A percentile compares a stretch with the other conserved stretches of the same genome.
Conservation (phyloP, 139 green algal genomes). For the Chlamydomonas sphaeroides region DNA sequence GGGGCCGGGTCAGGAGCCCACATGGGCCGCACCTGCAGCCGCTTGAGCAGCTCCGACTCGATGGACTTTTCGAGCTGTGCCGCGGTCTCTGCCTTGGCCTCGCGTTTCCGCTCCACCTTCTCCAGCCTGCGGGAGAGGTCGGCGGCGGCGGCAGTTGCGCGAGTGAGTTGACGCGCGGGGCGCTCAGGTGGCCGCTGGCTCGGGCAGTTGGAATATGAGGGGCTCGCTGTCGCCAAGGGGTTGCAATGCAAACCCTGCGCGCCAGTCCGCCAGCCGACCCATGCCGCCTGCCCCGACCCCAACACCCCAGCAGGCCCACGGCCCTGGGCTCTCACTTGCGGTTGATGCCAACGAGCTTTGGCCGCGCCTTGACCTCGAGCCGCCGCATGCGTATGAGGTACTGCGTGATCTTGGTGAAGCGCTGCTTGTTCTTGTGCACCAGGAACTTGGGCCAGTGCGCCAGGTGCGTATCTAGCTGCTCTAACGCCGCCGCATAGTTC, state of each 20-base stretch:
- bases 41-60: conserved; percentile 92
- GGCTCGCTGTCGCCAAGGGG: no score
- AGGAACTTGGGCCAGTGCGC: conserved; percentile 97
- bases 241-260: no score
- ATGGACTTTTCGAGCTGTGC: conserved; percentile 91
- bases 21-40: conserved; percentile 81
- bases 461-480: conserved; percentile 53
- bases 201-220: no score
- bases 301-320: not conserved
- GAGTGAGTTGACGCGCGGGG: no score
- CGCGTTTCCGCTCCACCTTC: conserved; percentile 82
- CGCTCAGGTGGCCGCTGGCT: no score
- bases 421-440: conserved; percentile 99
- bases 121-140: conserved; percentile 43
- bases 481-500: conserved; percentile 80
- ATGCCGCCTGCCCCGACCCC: no score
- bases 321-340: conserved; percentile 57
- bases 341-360: conserved; percentile 91
- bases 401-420: conserved; percentile 99
- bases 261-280: no score
- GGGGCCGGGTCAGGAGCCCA: no score
- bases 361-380: conserved; percentile 80
- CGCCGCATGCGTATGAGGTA: conserved; percentile 97
- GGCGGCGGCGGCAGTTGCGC: no score
- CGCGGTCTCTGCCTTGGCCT: conserved; percentile 93